Conservation (phyloP, 2,329 filamentous ascomycete genomes). For the Dothidotthia symphoricarpi region DNA sequence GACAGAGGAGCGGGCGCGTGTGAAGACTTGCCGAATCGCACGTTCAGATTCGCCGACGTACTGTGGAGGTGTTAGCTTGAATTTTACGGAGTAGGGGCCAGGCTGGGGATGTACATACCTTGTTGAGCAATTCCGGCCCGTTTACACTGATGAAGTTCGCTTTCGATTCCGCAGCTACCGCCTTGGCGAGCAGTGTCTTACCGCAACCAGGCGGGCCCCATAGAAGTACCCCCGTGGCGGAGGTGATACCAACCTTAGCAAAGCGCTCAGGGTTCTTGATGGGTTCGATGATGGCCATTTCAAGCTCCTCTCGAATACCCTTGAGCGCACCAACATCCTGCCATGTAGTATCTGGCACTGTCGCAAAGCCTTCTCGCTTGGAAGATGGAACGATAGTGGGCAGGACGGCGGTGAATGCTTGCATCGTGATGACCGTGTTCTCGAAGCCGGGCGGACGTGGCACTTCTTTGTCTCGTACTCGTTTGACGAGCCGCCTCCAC, state of each 20-base stretch:
- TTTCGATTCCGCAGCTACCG: conserved; percentile 90
- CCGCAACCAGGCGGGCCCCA: conserved; percentile 97
- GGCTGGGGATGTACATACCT: conserved; percentile 47
- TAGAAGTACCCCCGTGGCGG: conserved; percentile 83
- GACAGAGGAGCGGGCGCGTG: conserved; percentile 77
- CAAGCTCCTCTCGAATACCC: conserved; percentile 75
- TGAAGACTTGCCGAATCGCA: conserved; percentile 87
- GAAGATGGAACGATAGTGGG: conserved; percentile 75
- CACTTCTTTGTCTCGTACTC: conserved; percentile 50
- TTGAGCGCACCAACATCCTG: conserved; percentile 82
- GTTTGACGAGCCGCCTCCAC: conserved; percentile 51
- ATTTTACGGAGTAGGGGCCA: too few relatives aligned
- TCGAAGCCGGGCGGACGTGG: conserved; percentile 55
- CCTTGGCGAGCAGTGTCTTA: conserved; percentile 94
- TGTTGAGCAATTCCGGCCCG: conserved; percentile 93
- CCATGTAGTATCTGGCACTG: conserved; percentile 92
- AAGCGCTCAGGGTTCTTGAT: conserved; percentile 82
- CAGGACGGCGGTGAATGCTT: conserved; percentile 72
- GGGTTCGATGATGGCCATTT: conserved; percentile 82
- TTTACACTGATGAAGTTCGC: conserved; percentile 99
- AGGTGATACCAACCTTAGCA: conserved; percentile 71
- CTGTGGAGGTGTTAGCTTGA: conserved; percentile 19
- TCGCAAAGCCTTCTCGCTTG: conserved; percentile 91
- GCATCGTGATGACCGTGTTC: conserved; percentile 59
- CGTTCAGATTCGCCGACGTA: conserved; percentile 96